Conservation (phyloP, 139 green algal genomes). For the Closterium sp. region DNA sequence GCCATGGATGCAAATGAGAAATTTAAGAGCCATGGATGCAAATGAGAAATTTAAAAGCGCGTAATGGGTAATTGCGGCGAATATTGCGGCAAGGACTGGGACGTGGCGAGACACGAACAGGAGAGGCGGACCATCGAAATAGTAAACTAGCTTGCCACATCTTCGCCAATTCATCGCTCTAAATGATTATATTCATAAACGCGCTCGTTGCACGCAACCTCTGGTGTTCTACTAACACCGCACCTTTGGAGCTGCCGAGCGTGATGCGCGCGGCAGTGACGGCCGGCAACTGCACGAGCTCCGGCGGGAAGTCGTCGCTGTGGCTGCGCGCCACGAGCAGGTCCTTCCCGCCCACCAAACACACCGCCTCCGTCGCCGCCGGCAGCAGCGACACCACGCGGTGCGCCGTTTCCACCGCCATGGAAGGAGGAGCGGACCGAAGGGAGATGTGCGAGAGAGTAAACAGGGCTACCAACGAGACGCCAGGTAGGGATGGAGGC, state of each 20-base stretch:
- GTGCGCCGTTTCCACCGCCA: background rate
- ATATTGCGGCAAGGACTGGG: background rate
- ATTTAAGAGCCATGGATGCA: background rate
- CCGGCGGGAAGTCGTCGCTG: conserved; percentile 23
- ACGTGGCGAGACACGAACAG: too few relatives aligned
- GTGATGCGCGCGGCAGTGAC: conserved; percentile 3
- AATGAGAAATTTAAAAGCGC: background rate
- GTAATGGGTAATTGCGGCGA: background rate
- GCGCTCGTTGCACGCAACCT: background rate
- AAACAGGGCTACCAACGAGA: too few relatives aligned
- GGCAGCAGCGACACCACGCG: conserved; percentile 33
- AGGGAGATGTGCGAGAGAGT: too few relatives aligned
- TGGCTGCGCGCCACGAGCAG: conserved; percentile 21
- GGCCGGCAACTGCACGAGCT: background rate
- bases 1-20: too few relatives aligned
- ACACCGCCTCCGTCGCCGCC: conserved; percentile 13
- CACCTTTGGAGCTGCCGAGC: conserved; percentile 20
- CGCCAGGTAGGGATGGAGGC: too few relatives aligned
- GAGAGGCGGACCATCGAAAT: too few relatives aligned
- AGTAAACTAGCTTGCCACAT: too few relatives aligned
- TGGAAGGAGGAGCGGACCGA: background rate
- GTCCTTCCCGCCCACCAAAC: conserved; percentile 14
- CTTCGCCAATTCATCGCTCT: background rate
- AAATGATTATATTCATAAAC: background rate
- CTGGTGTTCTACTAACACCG: background rate